These are phyloP conservation scores for Thamnidium elegans DNA, from an alignment of 192 early-diverging fungal species.

Conservation along the genomic window DNA sequence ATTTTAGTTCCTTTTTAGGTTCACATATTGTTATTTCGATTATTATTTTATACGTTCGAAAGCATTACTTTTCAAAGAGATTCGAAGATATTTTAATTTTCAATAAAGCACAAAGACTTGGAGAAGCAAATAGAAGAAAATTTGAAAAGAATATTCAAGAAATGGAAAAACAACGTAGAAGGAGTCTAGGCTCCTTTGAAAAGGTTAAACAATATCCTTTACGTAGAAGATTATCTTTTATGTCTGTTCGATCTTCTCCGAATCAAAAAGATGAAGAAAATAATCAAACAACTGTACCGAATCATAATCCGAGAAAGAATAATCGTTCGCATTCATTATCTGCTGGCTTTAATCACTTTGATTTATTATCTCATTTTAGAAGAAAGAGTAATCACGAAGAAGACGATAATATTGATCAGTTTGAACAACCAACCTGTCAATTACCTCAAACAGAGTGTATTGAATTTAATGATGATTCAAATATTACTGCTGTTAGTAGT, in stretches of 20 bases:
- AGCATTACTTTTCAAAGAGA: slow-evolving; percentile 30
- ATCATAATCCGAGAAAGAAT: not conserved
- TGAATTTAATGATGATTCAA: too few species aligned
- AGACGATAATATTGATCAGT: not conserved
- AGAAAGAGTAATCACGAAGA: not conserved
- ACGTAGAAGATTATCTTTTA: slow-evolving; percentile 7
- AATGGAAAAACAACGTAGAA: not conserved
- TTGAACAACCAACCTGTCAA: too few species aligned
- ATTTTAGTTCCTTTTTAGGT: slow-evolving; percentile 25
- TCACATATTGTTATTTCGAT: slow-evolving; percentile 28
- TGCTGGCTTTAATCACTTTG: not conserved
- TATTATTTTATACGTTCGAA: slow-evolving; percentile 27
- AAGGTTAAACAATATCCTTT: not conserved
- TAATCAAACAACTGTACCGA: too few species aligned
- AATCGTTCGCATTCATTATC: not conserved
- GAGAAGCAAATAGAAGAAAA: slow-evolving; percentile 19
- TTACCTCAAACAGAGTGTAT: too few species aligned
- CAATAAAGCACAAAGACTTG: slow-evolving; percentile 19
- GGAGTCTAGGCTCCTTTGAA: not conserved
- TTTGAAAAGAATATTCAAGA: slow-evolving; percentile 1
- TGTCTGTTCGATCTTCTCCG: not conserved
- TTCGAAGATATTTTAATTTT: slow-evolving; percentile 33
- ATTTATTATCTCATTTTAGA: slow-evolving; percentile 1
- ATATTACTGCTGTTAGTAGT: too few species aligned
- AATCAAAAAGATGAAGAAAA: not conserved